Percentiles rank a stretch among this genome's conserved stretches.
phyloP scores from a whole-genome alignment of 1,284 basidiomycete species.

The Naganishia cerealis region DNA sequence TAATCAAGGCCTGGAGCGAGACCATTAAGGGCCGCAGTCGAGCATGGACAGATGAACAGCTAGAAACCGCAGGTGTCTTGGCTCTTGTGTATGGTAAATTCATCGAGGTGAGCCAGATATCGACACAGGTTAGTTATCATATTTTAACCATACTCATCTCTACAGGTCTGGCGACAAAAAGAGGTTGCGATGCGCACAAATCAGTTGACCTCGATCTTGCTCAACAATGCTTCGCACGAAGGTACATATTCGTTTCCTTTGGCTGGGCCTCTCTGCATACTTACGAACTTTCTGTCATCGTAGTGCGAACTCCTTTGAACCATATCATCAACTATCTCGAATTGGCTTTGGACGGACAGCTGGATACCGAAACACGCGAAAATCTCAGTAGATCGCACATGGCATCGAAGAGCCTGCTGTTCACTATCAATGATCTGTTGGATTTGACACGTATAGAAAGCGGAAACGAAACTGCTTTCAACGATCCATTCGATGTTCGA shows the following conservation, averaged over 20 bases:
- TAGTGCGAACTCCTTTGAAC: constrained; percentile 11
- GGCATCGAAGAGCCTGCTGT: constrained; percentile 76
- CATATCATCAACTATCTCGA: constrained; percentile 71
- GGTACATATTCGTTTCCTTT: constrained; percentile 56
- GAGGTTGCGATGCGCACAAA: constrained; percentile 74
- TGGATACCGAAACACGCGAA: constrained; percentile 75
- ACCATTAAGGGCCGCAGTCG: constrained; percentile 70
- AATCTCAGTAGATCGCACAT: constrained; percentile 76
- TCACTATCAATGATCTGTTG: constrained; percentile 82
- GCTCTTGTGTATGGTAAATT: constrained; percentile 72
- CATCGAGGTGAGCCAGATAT: constrained; percentile 54
- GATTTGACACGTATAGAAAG: constrained; percentile 80
- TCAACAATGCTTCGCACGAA: constrained; percentile 88
- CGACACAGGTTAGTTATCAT: not conserved
- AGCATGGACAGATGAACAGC: constrained; percentile 80
- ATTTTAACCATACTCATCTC: not conserved
- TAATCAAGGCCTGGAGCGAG: constrained; percentile 66
- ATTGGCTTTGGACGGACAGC: constrained; percentile 74
- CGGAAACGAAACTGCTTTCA: constrained; percentile 75
- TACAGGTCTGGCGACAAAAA: constrained; percentile 78
- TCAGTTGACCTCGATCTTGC: constrained; percentile 72
- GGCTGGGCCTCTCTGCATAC: constrained; percentile 70
- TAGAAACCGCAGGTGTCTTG: constrained; percentile 82
- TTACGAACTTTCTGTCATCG: constrained; percentile 59
- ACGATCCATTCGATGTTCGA: constrained; percentile 76